Percentiles rank a stretch among this genome's conserved stretches.
phyloP scores from a whole-genome alignment of 495 filamentous ascomycete genomes.

The Coniosporium apollinis region DNA sequence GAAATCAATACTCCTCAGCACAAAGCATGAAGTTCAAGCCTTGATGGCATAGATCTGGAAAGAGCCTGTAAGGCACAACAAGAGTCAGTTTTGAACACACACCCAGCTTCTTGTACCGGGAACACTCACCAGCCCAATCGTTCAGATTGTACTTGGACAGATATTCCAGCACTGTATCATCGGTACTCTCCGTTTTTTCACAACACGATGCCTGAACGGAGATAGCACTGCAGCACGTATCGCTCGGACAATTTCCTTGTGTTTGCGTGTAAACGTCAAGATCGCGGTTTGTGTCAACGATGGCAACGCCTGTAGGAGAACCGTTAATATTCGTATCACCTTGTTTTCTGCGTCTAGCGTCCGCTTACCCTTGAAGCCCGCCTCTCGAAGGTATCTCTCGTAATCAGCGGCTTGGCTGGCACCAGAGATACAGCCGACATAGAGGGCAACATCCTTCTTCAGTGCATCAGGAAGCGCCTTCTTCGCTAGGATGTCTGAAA shows the following conservation, averaged over 20 bases:
- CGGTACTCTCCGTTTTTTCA: constrained; percentile 3
- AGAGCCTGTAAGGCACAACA: constrained; percentile 16
- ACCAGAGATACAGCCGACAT: constrained; percentile 45
- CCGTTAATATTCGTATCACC: constrained; percentile 5
- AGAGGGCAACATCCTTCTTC: constrained; percentile 30
- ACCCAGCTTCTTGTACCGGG: constrained; percentile 5
- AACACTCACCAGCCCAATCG: constrained; percentile 33
- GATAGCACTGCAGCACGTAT: not conserved
- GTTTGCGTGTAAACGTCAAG: constrained; percentile 36
- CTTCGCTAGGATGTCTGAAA: constrained; percentile 47
- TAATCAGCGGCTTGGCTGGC: constrained; percentile 38
- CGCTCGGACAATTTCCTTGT: constrained; percentile 6
- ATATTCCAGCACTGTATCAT: constrained; percentile 3
- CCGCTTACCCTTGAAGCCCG: constrained; percentile 36
- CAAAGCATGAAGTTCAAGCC: no score
- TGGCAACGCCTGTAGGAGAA: constrained; percentile 28
- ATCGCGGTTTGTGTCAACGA: constrained; percentile 36
- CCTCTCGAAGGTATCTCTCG: constrained; percentile 34
- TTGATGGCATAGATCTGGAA: constrained; percentile 31
- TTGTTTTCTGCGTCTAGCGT: not conserved
- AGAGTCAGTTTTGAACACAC: not conserved
- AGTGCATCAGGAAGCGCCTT: constrained; percentile 34
- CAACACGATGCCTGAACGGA: not conserved
- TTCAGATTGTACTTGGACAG: constrained; percentile 23
- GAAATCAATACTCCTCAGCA: no score